Evolutionary conservation across 306 rosid genomes (phyloP).

Genomic region (Fragaria nilgerrensis): DNA sequence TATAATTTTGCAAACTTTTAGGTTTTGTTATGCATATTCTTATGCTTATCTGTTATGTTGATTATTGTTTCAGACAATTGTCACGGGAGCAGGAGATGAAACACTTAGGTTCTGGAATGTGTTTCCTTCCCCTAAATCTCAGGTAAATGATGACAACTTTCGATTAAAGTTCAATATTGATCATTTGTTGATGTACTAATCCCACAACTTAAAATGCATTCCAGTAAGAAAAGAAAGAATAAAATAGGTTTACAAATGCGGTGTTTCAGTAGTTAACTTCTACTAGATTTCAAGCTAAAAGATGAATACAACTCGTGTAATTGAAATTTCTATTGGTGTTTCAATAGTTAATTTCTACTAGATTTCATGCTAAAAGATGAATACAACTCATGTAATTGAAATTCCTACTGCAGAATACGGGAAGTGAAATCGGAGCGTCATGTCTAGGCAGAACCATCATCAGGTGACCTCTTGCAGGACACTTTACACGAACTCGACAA

Average conservation of each 20-base stretch:
- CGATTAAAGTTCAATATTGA: not conserved
- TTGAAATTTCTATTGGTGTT: slow-evolving; percentile 27
- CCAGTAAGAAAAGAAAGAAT: not conserved
- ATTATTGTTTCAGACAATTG: slow-evolving; percentile 74
- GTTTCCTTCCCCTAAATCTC: slow-evolving; percentile 95
- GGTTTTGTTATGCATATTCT: slow-evolving; percentile 5
- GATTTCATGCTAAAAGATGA: not conserved
- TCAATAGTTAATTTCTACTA: not conserved
- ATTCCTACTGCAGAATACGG: slow-evolving; percentile 69
- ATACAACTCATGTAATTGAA: slow-evolving; percentile 19
- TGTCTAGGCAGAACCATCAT: slow-evolving; percentile 85
- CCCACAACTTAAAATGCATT: not conserved
- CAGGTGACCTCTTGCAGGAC: slow-evolving; percentile 46
- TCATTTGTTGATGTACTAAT: not conserved
- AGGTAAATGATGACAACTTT: slow-evolving; percentile 50
- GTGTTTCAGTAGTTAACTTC: not conserved
- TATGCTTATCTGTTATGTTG: slow-evolving; percentile 17
- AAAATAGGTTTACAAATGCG: not conserved
- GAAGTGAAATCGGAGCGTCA: slow-evolving; percentile 92
- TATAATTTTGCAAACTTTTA: not conserved
- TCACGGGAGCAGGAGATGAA: slow-evolving; percentile 99
- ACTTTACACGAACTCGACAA: slow-evolving; percentile 14
- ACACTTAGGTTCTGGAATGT: slow-evolving; percentile 98
- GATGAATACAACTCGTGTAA: slow-evolving; percentile 10
- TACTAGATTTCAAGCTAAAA: not conserved